Base-by-base conservation (phyloP, 106 monocot species). In the Dioscorea dumetorum region DNA sequence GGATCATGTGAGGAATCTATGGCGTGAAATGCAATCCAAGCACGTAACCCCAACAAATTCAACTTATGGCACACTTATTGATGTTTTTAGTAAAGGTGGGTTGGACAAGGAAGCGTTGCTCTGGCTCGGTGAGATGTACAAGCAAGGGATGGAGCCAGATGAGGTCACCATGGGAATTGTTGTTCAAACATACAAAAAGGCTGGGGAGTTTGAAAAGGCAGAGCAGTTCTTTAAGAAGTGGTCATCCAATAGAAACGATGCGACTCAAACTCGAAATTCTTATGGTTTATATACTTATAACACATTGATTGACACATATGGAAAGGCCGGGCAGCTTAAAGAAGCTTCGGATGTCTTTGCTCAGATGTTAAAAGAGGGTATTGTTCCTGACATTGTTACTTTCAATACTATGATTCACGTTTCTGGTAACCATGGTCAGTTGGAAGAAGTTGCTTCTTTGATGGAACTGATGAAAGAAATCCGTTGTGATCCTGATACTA, bases 341-440 rank as follows among this genome's bases (percentile, higher is more conserved):
- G 78, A 88, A 56, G 95, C 88, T 60, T 86, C 80, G 21, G 72
- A 84, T 19, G 70, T 71, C 35, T 91, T 95, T 74, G 71, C 68
- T 67, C 79, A 83, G 49, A 95, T 95, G 95, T 52, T 95, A 62
- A 78, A 69, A 51, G 74, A 83, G 71, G 95, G 95, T 31, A 71
- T 88, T 60, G 64, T 32, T 31, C 95, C 95, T 12, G 88, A 83
- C 58, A 68, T 73, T 1, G 84, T 95, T 17, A 91, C 95, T 28
- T 95, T 91, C 58, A 95, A 95, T 73, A 91, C 88, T 5, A 85
- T 95, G 78, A 91, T 88, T 63, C 91, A 91, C 62, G 53, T 80
- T 32, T 88, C 79, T 75, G 88, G 91, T 51, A 91, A 82, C 17
- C 70, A 81, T 62, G 82, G 75, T 24, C 58, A 58, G 8, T 78